Base-by-base conservation (phyloP, 495 filamentous ascomycete genomes). In the Lentithecium fluviatile region DNA sequence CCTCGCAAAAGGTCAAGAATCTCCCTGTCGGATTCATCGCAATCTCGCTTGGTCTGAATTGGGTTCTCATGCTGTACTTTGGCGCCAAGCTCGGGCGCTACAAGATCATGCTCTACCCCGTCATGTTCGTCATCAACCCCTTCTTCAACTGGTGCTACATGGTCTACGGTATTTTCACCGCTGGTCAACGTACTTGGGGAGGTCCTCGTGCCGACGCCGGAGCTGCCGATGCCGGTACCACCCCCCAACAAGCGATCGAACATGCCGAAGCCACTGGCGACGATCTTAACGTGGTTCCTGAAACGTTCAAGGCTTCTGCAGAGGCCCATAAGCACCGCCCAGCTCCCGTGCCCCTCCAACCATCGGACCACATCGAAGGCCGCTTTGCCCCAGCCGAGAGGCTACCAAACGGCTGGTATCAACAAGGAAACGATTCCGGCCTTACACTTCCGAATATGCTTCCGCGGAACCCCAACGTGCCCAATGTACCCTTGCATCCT, bases 71-170 rank as follows among this genome's bases (percentile, higher is more conserved):
- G 94, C 76, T 97, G 62, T 98, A 97, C 77, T 97, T 97, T 68
- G 93, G 90, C 12, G 77, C 85, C 36, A 89, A 87, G 70, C 82
- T 98, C 57, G 88, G 85, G 66, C 85, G 94, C 12, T 96, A 82
- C 76, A 97, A 98, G 78, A 85, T 91, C 58, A 92, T 88, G 88
- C 80, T 96, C 0, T 98, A 98, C 70, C 91, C 93, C 0, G 51
- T 98, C 54, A 96, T 98, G 92, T 98, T 97, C 70, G 73, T 96
- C 51, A 70, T 97, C 58, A 97, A 96, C 69, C 94, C 94, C 0
- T 95, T 97, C 71, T 93, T 97, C 80, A 97, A 98, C 74, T 98
- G 94, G 94, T 80, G 90, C 37, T 98, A 97, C 76, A 96, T 96
- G 88, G 87, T 96, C 29, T 86, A 87, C 63, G 84, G 84, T 20